Evolutionary conservation across 306 rosid species (phyloP).

Genomic region (Chamaecrista fasciculata): DNA sequence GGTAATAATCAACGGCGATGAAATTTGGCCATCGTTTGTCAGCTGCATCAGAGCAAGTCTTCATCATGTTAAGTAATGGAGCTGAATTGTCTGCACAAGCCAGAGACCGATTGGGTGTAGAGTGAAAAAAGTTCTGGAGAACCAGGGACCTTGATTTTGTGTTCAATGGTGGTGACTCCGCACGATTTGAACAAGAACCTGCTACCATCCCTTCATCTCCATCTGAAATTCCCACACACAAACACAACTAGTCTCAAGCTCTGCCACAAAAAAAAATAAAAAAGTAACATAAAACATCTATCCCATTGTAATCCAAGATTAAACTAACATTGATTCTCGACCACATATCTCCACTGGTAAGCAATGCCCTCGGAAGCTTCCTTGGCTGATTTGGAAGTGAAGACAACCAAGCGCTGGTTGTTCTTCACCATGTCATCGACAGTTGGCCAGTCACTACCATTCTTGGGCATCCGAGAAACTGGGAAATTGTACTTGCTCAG

Average conservation of each 20-base stretch:
- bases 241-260: constrained; percentile 10
- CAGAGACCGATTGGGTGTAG: constrained; percentile 55
- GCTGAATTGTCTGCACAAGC: constrained; percentile 77
- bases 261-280: background rate
- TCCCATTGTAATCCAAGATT: background rate
- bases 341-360: constrained; percentile 72
- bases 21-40: constrained; percentile 90
- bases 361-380: constrained; percentile 89
- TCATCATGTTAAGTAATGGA: constrained; percentile 48
- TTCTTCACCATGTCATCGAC: constrained; percentile 77
- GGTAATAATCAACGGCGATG: constrained; percentile 88
- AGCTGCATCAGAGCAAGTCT: constrained; percentile 65
- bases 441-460: constrained; percentile 81
- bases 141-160: constrained; percentile 61
- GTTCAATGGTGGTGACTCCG: constrained; percentile 67
- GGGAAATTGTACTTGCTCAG: constrained; percentile 61
- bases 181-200: constrained; percentile 72
- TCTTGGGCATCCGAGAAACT: constrained; percentile 62
- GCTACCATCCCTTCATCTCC: constrained; percentile 74
- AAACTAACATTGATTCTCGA: constrained; percentile 85
- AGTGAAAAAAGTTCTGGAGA: constrained; percentile 62
- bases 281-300: background rate
- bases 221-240: constrained; percentile 49
- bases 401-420: constrained; percentile 76
- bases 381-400: constrained; percentile 70